These are phyloP conservation scores for Pholiota conissans DNA, from an alignment of 768 basidiomycete species.

Conservation along the genomic window DNA sequence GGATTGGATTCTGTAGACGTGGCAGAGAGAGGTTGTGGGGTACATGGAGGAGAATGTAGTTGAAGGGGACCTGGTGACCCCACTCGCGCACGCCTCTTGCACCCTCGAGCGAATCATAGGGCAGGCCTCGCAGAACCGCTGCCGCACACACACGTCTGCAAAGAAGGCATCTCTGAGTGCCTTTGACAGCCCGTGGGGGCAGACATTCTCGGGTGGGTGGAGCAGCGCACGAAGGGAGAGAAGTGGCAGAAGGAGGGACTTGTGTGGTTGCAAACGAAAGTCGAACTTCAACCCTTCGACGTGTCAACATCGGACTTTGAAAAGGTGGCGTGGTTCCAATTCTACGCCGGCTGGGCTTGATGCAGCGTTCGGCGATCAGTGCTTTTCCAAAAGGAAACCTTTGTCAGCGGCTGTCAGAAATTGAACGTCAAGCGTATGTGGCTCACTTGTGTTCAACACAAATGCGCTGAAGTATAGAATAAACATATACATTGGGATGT, in stretches of 20 bases:
- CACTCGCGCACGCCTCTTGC: too few relatives aligned
- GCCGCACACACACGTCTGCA: too few relatives aligned
- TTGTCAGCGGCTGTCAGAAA: neutral
- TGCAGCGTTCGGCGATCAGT: neutral
- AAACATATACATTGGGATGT: neutral
- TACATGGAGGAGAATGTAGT: neutral
- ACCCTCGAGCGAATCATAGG: too few relatives aligned
- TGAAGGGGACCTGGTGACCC: neutral
- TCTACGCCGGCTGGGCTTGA: neutral
- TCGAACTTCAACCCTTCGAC: neutral
- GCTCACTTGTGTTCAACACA: neutral
- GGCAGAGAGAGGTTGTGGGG: too few relatives aligned
- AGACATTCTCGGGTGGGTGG: too few relatives aligned
- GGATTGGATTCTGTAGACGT: neutral
- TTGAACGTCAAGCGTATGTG: neutral
- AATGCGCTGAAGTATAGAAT: neutral
- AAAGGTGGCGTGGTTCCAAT: neutral
- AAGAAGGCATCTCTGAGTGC: too few relatives aligned
- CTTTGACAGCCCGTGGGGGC: too few relatives aligned
- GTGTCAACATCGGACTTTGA: neutral
- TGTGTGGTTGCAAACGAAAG: neutral
- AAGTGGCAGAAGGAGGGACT: neutral
- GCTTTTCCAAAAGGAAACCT: neutral
- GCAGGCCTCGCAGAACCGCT: too few relatives aligned
- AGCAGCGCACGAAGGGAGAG: too few relatives aligned